A percentile compares a stretch with the other conserved stretches of the same genome.
Conservation (phyloP, 352 stramenopile species). For the Pythium plurisporium region DNA sequence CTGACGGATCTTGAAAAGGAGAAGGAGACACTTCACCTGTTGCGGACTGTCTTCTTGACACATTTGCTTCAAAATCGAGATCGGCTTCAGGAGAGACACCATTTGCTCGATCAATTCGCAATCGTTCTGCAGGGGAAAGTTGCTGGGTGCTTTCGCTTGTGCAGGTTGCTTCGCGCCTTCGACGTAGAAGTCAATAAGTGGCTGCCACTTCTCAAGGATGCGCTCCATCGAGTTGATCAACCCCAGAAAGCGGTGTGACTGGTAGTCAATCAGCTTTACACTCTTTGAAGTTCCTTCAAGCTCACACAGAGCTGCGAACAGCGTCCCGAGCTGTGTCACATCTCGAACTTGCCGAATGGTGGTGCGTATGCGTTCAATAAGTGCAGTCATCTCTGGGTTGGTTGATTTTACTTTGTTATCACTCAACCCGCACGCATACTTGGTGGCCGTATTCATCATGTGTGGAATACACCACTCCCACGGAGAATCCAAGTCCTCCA, state of each 20-base stretch:
- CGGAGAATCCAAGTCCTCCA: background rate
- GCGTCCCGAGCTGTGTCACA: background rate
- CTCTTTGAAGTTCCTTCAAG: background rate
- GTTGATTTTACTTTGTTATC: background rate
- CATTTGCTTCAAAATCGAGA: background rate
- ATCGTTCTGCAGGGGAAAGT: background rate
- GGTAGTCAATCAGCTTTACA: constrained; percentile 1
- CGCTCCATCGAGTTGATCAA: background rate
- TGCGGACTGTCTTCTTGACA: background rate
- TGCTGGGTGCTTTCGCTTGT: background rate
- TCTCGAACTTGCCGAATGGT: constrained; percentile 4
- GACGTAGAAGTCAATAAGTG: background rate
- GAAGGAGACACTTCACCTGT: constrained; percentile 1
- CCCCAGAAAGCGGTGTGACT: constrained; percentile 4
- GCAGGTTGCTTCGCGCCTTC: background rate
- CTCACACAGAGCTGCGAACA: background rate
- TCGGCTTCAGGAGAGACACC: background rate
- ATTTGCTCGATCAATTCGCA: background rate
- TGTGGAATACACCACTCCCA: constrained; percentile 11
- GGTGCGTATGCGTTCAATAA: background rate
- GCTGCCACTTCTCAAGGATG: constrained; percentile 2
- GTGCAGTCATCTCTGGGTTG: background rate
- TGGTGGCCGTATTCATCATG: background rate
- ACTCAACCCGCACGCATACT: background rate
- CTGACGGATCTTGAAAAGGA: constrained; percentile 2